Evolutionary conservation across 345 rosid species (phyloP), one percentile per base, ranked within the genome.

Genomic region (Eucalyptus pauciflora): DNA sequence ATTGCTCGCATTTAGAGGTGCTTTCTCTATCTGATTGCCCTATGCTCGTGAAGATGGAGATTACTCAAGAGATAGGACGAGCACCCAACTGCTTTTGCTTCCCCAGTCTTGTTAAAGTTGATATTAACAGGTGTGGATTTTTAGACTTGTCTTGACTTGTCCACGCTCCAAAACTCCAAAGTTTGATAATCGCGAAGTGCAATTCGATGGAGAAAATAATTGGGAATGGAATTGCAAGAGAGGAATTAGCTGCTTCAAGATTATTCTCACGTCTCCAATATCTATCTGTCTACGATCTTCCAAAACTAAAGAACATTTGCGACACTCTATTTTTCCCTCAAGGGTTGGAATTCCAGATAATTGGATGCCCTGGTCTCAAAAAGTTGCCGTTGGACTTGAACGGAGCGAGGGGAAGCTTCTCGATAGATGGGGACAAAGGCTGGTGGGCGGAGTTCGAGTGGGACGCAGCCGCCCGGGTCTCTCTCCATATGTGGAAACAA

Each of bases 141-240:
- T 58, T 8, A 11, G 64, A 58, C n/a, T 58, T 58, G 64, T 58
- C 64, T 11, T 58, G 64, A n/a, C 64, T 58, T 2, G 7, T 58
- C 7, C 64, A 10, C 2, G n/a, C n/a, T 25, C n/a, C 64, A 2
- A 58, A 58, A 25, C 64, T 58, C 64, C 64, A 5, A 11, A 25
- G 1, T 4, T 10, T 58, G n/a, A 4, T 1, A 3, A n/a, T 58
- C n/a, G 1, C 33, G 0, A 4, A 2, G 0, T 58, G 64, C n/a
- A 25, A 10, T 25, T 24, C 13, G n/a, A 58, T 58, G 14, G 64
- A 25, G 64, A 58, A 20, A 10, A 58, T 58, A 24, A 24, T 58
- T 1, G 64, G 64, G n/a, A 13, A 58, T 4, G 64, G 2, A 58
- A 10, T 58, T 58, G n/a, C n/a, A 25, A 25, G n/a, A 0, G n/a